Evolutionary conservation across 2,329 filamentous ascomycete genomes (phyloP), one percentile per base, ranked within the genome.

Genomic region (Xylariales sp.): DNA sequence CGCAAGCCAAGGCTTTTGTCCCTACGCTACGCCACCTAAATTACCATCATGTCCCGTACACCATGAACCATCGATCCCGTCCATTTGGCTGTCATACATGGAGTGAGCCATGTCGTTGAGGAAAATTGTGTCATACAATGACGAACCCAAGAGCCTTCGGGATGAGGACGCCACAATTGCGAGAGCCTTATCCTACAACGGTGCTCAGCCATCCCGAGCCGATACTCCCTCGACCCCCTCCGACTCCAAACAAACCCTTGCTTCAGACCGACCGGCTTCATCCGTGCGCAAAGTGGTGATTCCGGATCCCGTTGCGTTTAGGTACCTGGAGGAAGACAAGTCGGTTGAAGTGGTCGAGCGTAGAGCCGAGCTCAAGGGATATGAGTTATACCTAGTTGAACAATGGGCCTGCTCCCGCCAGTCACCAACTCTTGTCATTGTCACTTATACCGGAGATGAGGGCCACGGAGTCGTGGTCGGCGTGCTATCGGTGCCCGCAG

Each of bases 331-430:
- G 82, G 92, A 97, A 77, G 96, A 98, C 71, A 84, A 89, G 1
- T 88, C 87, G 5, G 94, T 93, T 3, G 85, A 84, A 3, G 89
- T 97, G 7, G 84, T 97, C 71, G 89, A 94, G 73, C 90, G 91
- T 61, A 88, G 89, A 63, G 85, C 86, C 57, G 83, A 87, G 57
- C 85, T 99, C 5, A 83, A 87, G 68, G 95, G 95, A 72, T 98
- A 97, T 80, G 94, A 98, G 79, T 85, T 95, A 69, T 98, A 98
- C 80, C 82, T 98, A 16, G 93, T 98, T 71, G 96, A 98, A 79
- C 96, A 99, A 84, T 99, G 96, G 96, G 93, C 93, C 5, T 97
- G 94, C 80, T 97, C 95, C 12, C 89, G 96, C 60, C 87, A 90
- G 64, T 93, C 97, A 69, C 95, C 95, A 0, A 97, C 95, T 16